Evolutionary conservation across 2,329 filamentous ascomycete species (phyloP), one percentile per base, ranked within the genome.

Genomic region (Neonectria neomacrospora): DNA sequence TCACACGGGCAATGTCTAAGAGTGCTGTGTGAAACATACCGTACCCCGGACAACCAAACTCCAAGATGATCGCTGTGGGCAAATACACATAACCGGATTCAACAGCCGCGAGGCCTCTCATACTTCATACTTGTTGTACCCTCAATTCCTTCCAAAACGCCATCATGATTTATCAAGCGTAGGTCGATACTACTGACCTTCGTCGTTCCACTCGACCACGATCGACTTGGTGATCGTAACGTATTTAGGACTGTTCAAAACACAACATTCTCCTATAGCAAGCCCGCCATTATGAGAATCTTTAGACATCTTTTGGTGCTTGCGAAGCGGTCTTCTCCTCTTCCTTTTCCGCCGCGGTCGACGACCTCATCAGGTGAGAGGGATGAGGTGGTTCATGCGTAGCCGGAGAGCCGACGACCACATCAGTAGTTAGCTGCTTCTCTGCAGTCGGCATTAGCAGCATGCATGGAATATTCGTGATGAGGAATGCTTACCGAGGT

Each of bases 401-500:
- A 52, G 62, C 69, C 65, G 58, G 65, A 44, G 67, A 67, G 14
- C 77, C 73, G n/a, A 77, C 73, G 12, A 77, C 68, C 18, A 69
- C 45, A n/a, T 86, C 84, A 26, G 76, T 74, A 3, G 76, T 74
- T 3, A 87, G 74, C 71, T 86, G 84, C 63, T 85, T 84, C 72
- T 87, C 85, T 86, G 63, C 32, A 26, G 34, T 57, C 3, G 50
- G 8, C 52, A 23, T 71, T 64, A 73, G 63, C 6, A 47, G 16
- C 28, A 37, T n/a, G 37, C 34, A 12, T 16, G 3, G 4, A 23
- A 34, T 12, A 54, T 51, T 7, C 14, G 5, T 16, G 16, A 41
- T n/a, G 22, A n/a, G 8, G n/a, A n/a, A 50, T n/a, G 54, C 82
- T 69, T 79, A 91, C 90, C 91, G 14, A 94, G 80, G 72, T 94